Conservation (phyloP, 2,329 filamentous ascomycete genomes). For the Monilinia fructigena region DNA sequence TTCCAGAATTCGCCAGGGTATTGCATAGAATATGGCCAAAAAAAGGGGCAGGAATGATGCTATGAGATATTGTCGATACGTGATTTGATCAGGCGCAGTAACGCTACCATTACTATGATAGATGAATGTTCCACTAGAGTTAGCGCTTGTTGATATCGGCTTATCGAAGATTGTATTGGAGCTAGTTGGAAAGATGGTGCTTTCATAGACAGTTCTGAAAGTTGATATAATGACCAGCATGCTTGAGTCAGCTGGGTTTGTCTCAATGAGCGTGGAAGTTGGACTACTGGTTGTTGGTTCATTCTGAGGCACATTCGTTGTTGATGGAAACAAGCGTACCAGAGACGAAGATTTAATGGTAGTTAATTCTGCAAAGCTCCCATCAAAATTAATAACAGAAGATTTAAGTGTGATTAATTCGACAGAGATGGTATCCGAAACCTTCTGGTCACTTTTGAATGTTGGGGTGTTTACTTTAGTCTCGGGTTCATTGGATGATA, state of each 20-base stretch:
- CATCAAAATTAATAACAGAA: neutral
- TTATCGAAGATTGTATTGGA: neutral
- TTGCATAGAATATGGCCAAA: conserved; percentile 1
- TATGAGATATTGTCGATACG: conserved; percentile 10
- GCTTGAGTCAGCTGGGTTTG: neutral
- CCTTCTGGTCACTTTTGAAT: neutral
- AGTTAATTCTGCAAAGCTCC: neutral
- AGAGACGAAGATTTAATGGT: neutral
- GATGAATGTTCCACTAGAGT: conserved; percentile 13
- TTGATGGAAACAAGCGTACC: neutral
- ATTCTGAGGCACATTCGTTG: neutral
- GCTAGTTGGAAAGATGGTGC: neutral
- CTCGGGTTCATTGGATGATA: neutral
- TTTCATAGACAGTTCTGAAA: conserved; percentile 12
- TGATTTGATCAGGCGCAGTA: neutral
- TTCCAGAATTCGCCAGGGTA: conserved; percentile 9
- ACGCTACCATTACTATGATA: neutral
- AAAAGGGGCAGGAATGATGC: conserved; percentile 14
- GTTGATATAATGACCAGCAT: neutral
- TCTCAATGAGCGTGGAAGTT: neutral
- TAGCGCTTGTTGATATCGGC: conserved; percentile 2
- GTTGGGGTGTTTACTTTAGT: neutral
- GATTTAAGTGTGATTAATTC: neutral
- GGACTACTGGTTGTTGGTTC: neutral
- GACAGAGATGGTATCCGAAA: neutral